A percentile compares a stretch with the other conserved stretches of the same genome.
Evolutionary conservation across 257 asterid species (phyloP).

Genomic region (Fraxinus pennsylvanica): DNA sequence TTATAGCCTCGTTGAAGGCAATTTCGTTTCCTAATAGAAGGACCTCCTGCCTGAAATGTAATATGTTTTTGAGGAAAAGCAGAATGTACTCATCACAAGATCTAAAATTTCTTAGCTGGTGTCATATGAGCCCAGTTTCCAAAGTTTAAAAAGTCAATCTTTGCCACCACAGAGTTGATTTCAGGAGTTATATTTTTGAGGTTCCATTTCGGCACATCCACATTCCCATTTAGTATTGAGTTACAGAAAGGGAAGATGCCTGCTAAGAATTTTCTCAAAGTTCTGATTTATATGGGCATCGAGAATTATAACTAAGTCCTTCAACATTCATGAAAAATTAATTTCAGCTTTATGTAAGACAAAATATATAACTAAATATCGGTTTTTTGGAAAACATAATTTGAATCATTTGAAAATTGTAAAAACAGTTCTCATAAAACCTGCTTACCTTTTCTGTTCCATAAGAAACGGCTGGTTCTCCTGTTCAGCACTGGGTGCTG

Average conservation of each 20-base stretch:
- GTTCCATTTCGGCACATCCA: background rate
- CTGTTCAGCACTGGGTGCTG: slow-evolving; percentile 11
- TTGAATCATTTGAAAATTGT: background rate
- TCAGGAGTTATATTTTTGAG: background rate
- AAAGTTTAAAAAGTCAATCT: background rate
- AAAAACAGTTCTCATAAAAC: background rate
- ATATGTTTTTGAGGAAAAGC: background rate
- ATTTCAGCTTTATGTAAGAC: background rate
- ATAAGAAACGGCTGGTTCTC: slow-evolving; percentile 24
- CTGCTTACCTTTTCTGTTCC: slow-evolving; percentile 27
- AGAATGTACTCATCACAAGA: background rate
- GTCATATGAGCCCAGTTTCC: background rate
- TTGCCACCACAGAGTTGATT: background rate
- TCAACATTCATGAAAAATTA: background rate
- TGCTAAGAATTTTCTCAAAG: background rate
- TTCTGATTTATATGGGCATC: background rate
- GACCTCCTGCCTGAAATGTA: slow-evolving; percentile 27
- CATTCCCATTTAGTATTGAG: background rate
- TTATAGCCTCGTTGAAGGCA: slow-evolving; percentile 26
- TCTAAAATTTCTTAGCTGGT: background rate
- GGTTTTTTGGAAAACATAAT: background rate
- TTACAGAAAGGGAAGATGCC: background rate
- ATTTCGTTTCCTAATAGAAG: slow-evolving; percentile 30
- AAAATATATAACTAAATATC: background rate
- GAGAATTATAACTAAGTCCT: background rate